Conservation (phyloP, 2,329 filamentous ascomycete genomes). For the Cladosporium halotolerans region DNA sequence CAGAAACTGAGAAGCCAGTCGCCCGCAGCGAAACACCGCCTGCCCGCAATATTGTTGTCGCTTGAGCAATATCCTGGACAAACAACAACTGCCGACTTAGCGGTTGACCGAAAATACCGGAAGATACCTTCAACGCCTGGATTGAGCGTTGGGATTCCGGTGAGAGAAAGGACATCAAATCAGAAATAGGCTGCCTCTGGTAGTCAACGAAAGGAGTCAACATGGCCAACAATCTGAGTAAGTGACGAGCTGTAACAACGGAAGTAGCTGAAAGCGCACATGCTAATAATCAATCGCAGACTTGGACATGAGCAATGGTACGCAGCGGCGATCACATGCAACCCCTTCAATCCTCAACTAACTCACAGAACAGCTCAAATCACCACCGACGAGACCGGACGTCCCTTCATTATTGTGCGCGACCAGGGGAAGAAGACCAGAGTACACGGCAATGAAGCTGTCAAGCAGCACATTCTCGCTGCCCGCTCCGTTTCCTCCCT, state of each 20-base stretch:
- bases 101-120: not conserved
- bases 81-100: not conserved
- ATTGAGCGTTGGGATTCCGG: not conserved
- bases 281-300: conserved; percentile 45
- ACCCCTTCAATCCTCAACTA: conserved; percentile 1
- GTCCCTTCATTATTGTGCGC: conserved; percentile 96
- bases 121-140: not conserved
- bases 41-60: not conserved
- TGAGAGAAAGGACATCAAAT: not conserved
- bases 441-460: conserved; percentile 90
- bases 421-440: conserved; percentile 98
- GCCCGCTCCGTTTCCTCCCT: conserved; percentile 95
- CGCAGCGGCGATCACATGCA: conserved; percentile 11
- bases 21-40: not conserved
- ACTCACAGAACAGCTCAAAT: conserved; percentile 51
- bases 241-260: conserved; percentile 49
- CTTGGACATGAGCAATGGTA: conserved; percentile 80
- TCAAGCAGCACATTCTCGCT: conserved; percentile 96
- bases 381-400: conserved; percentile 94
- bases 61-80: not conserved
- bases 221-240: conserved; percentile 11
- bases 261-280: conserved; percentile 29
- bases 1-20: not conserved
- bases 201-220: conserved; percentile 40
- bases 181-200: conserved; percentile 6